Evolutionary conservation across 352 stramenopile genomes (phyloP).

Genomic region (Pythium diclinum): DNA sequence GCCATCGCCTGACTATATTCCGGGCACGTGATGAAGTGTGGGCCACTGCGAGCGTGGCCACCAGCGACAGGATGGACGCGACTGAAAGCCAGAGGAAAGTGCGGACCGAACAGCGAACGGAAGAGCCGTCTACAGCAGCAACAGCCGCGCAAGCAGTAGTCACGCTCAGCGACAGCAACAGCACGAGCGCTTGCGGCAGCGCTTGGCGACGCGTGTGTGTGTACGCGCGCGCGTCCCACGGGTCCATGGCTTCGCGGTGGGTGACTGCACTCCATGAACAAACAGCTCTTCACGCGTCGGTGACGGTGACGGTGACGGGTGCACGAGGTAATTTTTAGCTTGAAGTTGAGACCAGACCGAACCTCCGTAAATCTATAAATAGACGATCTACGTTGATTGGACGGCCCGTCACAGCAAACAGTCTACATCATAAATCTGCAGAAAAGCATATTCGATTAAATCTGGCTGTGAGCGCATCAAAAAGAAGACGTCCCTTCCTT

Average conservation of each 20-base stretch:
- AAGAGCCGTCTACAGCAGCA: neutral
- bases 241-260: neutral
- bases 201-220: neutral
- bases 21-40: constrained; percentile 11
- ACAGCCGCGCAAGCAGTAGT: neutral
- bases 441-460: neutral
- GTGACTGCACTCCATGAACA: neutral
- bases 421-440: neutral
- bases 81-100: constrained; percentile 18
- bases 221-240: neutral
- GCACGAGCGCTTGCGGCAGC: neutral
- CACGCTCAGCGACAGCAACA: constrained; percentile 4
- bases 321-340: neutral
- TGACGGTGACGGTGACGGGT: neutral
- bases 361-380: neutral
- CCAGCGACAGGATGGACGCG: constrained; percentile 1
- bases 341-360: neutral
- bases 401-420: neutral
- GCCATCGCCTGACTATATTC: constrained; percentile 1
- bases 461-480: neutral
- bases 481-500: neutral
- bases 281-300: neutral
- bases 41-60: constrained; percentile 8
- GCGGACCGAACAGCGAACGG: constrained; percentile 3
- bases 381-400: neutral